Conservation (phyloP, 1,284 basidiomycete species). For the Moesziomyces sp. region DNA sequence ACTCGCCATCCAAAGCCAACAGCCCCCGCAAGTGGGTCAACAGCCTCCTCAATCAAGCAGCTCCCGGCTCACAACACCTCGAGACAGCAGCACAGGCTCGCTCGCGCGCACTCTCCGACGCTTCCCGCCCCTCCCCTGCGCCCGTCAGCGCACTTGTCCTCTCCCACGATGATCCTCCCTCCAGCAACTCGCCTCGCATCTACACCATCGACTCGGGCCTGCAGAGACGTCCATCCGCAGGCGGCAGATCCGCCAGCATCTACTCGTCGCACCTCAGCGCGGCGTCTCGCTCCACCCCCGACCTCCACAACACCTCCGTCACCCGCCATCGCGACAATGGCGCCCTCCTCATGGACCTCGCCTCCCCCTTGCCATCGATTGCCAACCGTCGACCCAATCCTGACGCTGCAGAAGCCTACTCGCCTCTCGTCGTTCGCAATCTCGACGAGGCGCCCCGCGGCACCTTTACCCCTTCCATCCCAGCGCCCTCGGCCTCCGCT, state of each 20-base stretch:
- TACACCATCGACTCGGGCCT: conserved; percentile 41
- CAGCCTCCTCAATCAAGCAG: conserved; percentile 27
- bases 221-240: conserved; percentile 18
- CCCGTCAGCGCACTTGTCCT: conserved; percentile 38
- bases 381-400: conserved; percentile 2
- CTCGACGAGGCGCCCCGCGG: conserved; percentile 53
- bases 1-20: conserved; percentile 24
- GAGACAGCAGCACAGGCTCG: conserved; percentile 40
- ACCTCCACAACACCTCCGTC: conserved; percentile 30
- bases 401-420: neutral
- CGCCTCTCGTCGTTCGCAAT: conserved; percentile 47
- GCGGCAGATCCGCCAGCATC: conserved; percentile 22
- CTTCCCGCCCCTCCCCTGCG: conserved; percentile 16
- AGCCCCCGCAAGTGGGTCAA: conserved; percentile 49
- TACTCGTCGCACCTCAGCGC: conserved; percentile 45
- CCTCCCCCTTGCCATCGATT: conserved; percentile 22
- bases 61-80: conserved; percentile 21
- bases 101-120: conserved; percentile 21
- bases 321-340: conserved; percentile 40
- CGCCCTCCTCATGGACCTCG: conserved; percentile 27
- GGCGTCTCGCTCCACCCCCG: conserved; percentile 40
- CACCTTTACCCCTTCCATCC: conserved; percentile 40
- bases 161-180: conserved; percentile 3
- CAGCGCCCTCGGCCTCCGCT: conserved; percentile 21
- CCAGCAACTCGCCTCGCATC: conserved; percentile 15